Base-by-base conservation (phyloP, 805 yeast species). In the Candida berthetii region DNA sequence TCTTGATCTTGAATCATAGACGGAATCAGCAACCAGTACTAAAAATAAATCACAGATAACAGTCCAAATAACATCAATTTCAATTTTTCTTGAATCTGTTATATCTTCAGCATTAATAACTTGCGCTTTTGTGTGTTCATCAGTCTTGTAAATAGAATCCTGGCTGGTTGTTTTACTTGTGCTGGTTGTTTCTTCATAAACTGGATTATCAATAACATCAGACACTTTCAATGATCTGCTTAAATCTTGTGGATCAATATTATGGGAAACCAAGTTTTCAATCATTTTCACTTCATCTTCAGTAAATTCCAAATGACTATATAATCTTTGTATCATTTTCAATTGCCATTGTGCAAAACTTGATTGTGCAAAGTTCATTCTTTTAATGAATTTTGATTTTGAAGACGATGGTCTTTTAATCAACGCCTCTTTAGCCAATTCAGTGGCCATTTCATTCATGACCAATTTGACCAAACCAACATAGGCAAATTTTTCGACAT, bases 51-150 rank as follows among this genome's bases (percentile, higher is more conserved):
- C 99, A 64, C 99, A 95, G 6, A 93, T 67, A 13, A 91, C 75
- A 0, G 96, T 90, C 99, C 99, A 95, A 25, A 90, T 78, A 18
- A 93, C 74, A 53, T 90, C 96, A 41, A 85, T 72, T 22, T 81
- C 77, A 7, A 82, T 48, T 3, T 52, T 60, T 13, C 60, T 53
- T n/a, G 64, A 44, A n/a, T 58, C 48, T 15, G 61, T 60, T 1
- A 66, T 50, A 16, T 62, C 62, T n/a, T 61, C 64, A 4, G 65
- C 39, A 31, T 40, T 38, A 13, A 27, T 13, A 20, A 39, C 31
- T 14, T 35, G 7, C 25, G 34, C 14, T 20, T 36, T 28, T 3
- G 35, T 18, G n/a, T 36, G 29, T 13, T 63, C 61, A 7, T 32
- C 36, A 31, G 44, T 47, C 18, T 40, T 35, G n/a, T 19, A 35